Conservation (phyloP, 2,329 filamentous ascomycete genomes). For the Nothophaeocryptopus gaeumannii region DNA sequence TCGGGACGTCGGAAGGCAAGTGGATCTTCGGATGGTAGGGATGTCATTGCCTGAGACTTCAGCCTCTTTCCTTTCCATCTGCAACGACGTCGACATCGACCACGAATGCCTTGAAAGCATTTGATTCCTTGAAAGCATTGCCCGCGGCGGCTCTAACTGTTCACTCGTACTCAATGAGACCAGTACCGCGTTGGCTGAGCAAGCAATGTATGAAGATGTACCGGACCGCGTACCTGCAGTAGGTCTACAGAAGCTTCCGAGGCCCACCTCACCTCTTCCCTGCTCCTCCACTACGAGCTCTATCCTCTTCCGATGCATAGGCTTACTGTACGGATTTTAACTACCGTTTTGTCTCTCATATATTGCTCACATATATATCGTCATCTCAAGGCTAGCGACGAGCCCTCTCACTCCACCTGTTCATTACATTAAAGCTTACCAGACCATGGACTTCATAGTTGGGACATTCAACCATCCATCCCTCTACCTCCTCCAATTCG, state of each 20-base stretch:
- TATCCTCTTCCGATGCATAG: no score
- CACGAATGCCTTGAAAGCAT: no score
- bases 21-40: neutral
- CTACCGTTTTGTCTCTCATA: no score
- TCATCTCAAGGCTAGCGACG: neutral
- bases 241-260: neutral
- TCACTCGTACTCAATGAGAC: no score
- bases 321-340: no score
- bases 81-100: neutral
- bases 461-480: constrained; percentile 34
- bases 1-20: neutral
- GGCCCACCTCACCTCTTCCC: constrained; percentile 7
- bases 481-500: constrained; percentile 35
- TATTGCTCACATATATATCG: no score
- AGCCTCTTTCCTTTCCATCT: neutral
- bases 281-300: neutral
- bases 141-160: no score
- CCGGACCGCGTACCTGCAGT: constrained; percentile 15
- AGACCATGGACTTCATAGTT: constrained; percentile 37
- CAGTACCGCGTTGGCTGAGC: no score
- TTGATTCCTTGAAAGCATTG: no score
- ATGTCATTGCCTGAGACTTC: neutral
- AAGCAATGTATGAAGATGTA: neutral
- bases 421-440: neutral
- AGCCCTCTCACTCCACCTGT: neutral